Base-by-base conservation (phyloP, 2,329 filamentous ascomycete species). In the Ophiocordyceps robertsii region DNA sequence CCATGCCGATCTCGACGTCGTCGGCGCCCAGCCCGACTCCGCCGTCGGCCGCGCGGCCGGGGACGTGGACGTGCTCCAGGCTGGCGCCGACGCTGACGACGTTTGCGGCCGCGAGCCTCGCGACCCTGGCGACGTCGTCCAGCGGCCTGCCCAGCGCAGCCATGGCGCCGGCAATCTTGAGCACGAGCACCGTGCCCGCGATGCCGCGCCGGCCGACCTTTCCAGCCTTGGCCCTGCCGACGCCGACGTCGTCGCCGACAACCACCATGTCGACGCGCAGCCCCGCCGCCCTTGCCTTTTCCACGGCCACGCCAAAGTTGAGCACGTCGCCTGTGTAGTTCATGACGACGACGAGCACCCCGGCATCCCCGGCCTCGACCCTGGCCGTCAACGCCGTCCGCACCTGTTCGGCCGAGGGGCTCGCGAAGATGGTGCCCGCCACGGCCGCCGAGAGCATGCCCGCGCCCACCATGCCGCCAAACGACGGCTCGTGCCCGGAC, bases 131-230 rank as follows among this genome's bases (percentile, higher is more conserved):
- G 3, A 93, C 84, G 44, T 94, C 76, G 19, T 80, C 71, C 47
- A 95, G 65, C 38, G 69, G 67, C 9, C 65, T 65, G 49, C 86
- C 87, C 51, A 68, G 71, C 27, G 82, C 84, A 4, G 89, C 88
- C 53, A 94, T 62, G 7, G 88, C 90, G 10, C 90, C 88, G 13
- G 82, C 74, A 55, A 94, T 84, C 72, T 96, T 95, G 53, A 89
- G 74, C n/a, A 95, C 84, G 21, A 95, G 67, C 33, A 94, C 85
- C 6, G 88, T 93, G 29, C 90, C 90, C 3, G 87, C 89, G 59
- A 96, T 92, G 42, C 90, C 90, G 56, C 90, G 75, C 41, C 90
- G 70, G 1, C 90, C 90, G 14, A 95, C 90, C 59, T 95, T 95
- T n/a, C 90, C 89, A 11, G 84, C 82, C 57, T 82, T 82, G 41